Base-by-base conservation (phyloP, 768 basidiomycete genomes). In the Boletus eberwhitei region DNA sequence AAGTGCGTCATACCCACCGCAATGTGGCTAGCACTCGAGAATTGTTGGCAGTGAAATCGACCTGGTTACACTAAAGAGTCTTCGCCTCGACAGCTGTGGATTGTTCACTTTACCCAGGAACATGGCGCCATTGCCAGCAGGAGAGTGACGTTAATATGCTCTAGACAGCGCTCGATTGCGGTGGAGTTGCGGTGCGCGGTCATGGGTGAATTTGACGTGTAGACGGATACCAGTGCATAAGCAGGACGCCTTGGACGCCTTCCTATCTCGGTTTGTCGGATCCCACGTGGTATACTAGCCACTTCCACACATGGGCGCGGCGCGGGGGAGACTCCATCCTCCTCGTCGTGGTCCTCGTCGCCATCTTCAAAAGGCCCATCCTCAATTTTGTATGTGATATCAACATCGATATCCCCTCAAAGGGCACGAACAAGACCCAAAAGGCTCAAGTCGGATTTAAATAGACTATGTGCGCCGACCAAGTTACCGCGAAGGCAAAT, bases 191-290 rank as follows among this genome's bases (percentile, higher is more conserved):
- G 36, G 48, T 16, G 34, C 38, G 9, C 22, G 37, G 41, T 53
- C 47, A 42, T 16, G 24, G 36, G 59, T 59, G 48, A 61, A 58
- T 38, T 45, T 17, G 32, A 47, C 50, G 47, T 62, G 60, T 44
- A 46, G 7, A 5, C 38, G 26, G 34, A 36, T 26, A 34, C 52
- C 59, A 48, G 58, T 47, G 59, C 58, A 52, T 2, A 36, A 29
- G 24, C 44, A 35, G 41, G 29, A 29, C 29, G 29, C 8, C 29
- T 29, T 29, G 29, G 29, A 29, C 29, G 8, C 29, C n/a, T 22
- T 35, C 54, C 42, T 43, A 8, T 45, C 8, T n/a, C 5, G 24
- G 46, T 16, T 35, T 6, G 48, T 37, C 31, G 29, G 22, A 29
- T 9, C 6, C 5, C 43, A 48, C 50, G 41, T 53, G 39, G 6